Evolutionary conservation across 208 protist species (phyloP).

Genomic region (Wallacemonas sp.): DNA sequence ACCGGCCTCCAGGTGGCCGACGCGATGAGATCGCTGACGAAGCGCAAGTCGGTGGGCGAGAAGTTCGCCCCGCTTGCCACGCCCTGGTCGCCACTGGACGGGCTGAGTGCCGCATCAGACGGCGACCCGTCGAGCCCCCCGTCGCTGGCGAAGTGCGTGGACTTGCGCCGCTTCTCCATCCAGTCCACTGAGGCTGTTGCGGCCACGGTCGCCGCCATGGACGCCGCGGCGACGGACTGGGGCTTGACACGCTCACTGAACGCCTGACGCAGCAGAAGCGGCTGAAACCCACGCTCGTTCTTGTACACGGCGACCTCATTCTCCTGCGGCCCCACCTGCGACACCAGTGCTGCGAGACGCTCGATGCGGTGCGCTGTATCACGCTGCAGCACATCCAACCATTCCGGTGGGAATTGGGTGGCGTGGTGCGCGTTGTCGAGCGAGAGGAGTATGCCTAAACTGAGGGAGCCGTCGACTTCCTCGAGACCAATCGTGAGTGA

Average conservation of each 20-base stretch:
- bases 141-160: conserved; percentile 6
- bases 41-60: conserved; percentile 8
- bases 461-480: conserved; percentile 52
- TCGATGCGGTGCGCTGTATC: conserved; percentile 16
- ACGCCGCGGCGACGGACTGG: not conserved
- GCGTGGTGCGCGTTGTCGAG: conserved; percentile 9
- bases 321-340: conserved; percentile 28
- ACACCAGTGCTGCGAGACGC: conserved; percentile 22
- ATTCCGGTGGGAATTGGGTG: not conserved
- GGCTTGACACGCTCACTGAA: conserved; percentile 21
- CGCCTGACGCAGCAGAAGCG: conserved; percentile 21
- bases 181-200: not conserved
- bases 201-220: not conserved
- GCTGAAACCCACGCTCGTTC: conserved; percentile 44
- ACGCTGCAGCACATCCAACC: conserved; percentile 14
- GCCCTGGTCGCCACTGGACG: too few species aligned
- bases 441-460: conserved; percentile 29
- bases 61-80: not conserved
- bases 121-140: too few species aligned
- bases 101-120: too few species aligned
- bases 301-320: conserved; percentile 39
- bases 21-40: conserved; percentile 32
- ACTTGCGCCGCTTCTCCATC: conserved; percentile 16
- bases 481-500: conserved; percentile 44
- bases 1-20: conserved; percentile 8